These are phyloP conservation scores for Dothiorella sarmentorum DNA, from an alignment of 2,329 filamentous ascomycete species.

Conservation along the genomic window DNA sequence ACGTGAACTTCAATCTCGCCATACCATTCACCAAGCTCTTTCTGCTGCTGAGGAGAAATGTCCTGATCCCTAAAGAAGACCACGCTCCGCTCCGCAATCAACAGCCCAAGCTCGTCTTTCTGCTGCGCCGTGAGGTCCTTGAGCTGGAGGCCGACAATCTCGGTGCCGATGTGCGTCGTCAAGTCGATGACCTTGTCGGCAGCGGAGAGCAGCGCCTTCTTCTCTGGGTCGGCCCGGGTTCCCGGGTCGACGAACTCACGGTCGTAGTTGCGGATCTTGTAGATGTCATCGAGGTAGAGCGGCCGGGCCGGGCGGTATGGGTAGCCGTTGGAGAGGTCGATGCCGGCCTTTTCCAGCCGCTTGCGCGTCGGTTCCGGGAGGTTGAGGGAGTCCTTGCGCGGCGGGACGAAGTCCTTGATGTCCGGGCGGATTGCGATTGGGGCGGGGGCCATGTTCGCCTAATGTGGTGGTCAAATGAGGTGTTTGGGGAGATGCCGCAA, in stretches of 20 bases:
- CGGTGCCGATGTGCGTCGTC: slow-evolving; percentile 61
- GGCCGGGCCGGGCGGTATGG: slow-evolving; percentile 67
- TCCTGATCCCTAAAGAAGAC: slow-evolving; percentile 64
- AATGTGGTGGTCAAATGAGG: background rate
- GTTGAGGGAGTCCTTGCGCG: slow-evolving; percentile 61
- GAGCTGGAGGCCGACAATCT: slow-evolving; percentile 61
- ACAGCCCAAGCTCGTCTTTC: slow-evolving; percentile 58
- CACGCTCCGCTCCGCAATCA: slow-evolving; percentile 62
- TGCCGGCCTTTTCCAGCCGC: slow-evolving; percentile 63
- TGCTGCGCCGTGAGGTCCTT: slow-evolving; percentile 59
- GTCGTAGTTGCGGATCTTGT: slow-evolving; percentile 59
- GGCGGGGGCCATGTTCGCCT: slow-evolving; percentile 52
- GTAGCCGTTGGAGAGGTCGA: slow-evolving; percentile 68
- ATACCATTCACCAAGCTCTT: slow-evolving; percentile 56
- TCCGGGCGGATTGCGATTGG: slow-evolving; percentile 51
- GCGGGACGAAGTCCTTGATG: slow-evolving; percentile 62
- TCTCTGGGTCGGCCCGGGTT: slow-evolving; percentile 61
- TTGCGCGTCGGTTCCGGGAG: slow-evolving; percentile 57
- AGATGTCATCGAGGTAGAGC: slow-evolving; percentile 66
- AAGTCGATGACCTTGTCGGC: slow-evolving; percentile 62
- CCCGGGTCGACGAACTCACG: slow-evolving; percentile 59
- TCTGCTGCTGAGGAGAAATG: slow-evolving; percentile 23
- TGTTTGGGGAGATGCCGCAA: slow-evolving; percentile 3
- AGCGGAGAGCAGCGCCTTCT: slow-evolving; percentile 58
- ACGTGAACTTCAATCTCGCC: slow-evolving; percentile 68